A percentile compares a stretch with the other conserved stretches of the same genome.
These are phyloP conservation scores for Populus tomentosa DNA, from an alignment of 441 rosid species.

Conservation along the genomic window DNA sequence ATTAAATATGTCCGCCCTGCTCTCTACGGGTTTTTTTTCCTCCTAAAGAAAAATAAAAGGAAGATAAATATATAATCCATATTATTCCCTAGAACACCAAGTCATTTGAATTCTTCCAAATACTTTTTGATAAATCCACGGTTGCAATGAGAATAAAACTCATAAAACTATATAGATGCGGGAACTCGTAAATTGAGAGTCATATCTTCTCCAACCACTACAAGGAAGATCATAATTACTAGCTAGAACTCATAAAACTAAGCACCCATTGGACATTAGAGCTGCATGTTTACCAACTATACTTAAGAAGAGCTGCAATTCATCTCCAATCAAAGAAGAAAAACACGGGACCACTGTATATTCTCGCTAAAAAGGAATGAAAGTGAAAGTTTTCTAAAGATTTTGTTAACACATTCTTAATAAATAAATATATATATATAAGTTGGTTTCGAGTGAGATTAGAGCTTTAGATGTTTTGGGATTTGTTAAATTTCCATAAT, in stretches of 20 bases:
- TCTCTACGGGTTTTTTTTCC: no score
- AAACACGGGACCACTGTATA: constrained; percentile 19
- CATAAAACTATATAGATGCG: no score
- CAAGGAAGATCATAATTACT: neutral
- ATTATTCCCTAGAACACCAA: no score
- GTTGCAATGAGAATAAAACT: no score
- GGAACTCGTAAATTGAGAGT: neutral
- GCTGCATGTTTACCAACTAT: neutral
- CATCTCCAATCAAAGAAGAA: neutral
- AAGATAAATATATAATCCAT: neutral
- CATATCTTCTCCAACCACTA: neutral
- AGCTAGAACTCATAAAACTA: neutral
- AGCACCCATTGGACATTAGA: neutral
- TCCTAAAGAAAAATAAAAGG: neutral
- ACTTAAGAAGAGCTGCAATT: neutral
- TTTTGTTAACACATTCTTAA: constrained; percentile 11
- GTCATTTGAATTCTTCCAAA: neutral
- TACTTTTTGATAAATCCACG: no score
- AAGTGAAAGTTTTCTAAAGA: constrained; percentile 8
- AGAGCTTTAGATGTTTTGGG: constrained; percentile 19
- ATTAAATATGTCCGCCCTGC: neutral
- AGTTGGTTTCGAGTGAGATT: constrained; percentile 14
- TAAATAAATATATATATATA: neutral
- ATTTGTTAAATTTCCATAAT: constrained; percentile 23
- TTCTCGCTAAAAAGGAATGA: constrained; percentile 16